phyloP scores from a whole-genome alignment of 2,329 filamentous ascomycete genomes.

The Aspergillus sp. region DNA sequence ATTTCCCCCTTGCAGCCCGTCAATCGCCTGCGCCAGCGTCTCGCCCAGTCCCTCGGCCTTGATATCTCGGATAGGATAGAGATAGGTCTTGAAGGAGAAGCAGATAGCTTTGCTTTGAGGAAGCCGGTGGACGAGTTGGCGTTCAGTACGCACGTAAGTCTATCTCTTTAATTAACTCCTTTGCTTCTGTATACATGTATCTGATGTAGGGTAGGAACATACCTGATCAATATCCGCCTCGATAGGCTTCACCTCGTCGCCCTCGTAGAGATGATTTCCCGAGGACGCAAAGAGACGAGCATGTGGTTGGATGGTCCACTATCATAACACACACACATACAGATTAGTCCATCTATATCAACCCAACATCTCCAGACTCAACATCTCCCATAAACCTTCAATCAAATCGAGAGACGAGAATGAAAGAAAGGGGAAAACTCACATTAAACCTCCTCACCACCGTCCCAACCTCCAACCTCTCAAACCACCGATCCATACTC shows the following conservation, averaged over 20 bases:
- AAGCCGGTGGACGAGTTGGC: constrained; percentile 17
- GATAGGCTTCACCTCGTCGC: constrained; percentile 12
- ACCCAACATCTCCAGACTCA: no score
- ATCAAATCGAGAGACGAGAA: not conserved
- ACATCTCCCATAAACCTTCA: no score
- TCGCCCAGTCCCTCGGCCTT: constrained; percentile 18
- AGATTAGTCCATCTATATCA: not conserved
- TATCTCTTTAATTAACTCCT: not conserved
- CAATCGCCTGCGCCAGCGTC: constrained; percentile 18
- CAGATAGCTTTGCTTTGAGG: constrained; percentile 17
- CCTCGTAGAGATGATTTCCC: constrained; percentile 20
- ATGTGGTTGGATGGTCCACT: constrained; percentile 1
- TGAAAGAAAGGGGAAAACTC: constrained; percentile 3
- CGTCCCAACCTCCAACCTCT: constrained; percentile 21
- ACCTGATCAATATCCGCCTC: constrained; percentile 8
- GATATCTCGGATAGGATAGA: constrained; percentile 22
- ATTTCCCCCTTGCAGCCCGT: constrained; percentile 20
- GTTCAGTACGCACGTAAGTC: constrained; percentile 1
- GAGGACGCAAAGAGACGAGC: constrained; percentile 12
- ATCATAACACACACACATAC: no score
- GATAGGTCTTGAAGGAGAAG: constrained; percentile 22
- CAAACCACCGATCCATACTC: constrained; percentile 34
- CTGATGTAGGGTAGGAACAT: no score
- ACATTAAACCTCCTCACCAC: constrained; percentile 22
- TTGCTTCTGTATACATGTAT: not conserved